phyloP scores from a whole-genome alignment of 805 yeast species.

The Saccharomycopsis olivae region DNA sequence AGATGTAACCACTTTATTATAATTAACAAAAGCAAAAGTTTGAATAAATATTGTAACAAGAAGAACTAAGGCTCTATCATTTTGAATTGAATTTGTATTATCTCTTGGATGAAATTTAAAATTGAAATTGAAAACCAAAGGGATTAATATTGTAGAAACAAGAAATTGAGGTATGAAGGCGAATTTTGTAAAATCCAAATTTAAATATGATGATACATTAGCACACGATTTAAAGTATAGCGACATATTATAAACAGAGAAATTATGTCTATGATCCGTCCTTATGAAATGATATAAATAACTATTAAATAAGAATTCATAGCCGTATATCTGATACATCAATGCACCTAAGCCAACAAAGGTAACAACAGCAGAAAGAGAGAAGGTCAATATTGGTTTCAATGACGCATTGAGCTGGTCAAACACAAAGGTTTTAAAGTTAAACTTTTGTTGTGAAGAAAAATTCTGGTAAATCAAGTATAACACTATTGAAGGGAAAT shows the following conservation, averaged over 20 bases:
- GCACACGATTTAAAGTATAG: conserved; percentile 50
- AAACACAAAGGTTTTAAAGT: neutral
- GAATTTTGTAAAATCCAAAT: conserved; percentile 34
- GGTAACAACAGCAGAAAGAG: conserved; percentile 30
- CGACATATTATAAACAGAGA: conserved; percentile 73
- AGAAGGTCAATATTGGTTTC: conserved; percentile 20
- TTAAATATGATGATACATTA: neutral
- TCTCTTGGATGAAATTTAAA: conserved; percentile 4
- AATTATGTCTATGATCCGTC: conserved; percentile 90
- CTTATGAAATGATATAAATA: conserved; percentile 76
- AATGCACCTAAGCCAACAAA: conserved; percentile 36
- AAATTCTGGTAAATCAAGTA: conserved; percentile 19
- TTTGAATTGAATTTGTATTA: neutral
- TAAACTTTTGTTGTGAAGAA: neutral
- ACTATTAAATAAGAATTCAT: conserved; percentile 65
- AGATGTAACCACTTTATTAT: conserved; percentile 80
- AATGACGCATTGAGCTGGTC: neutral
- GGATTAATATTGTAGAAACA: conserved; percentile 49
- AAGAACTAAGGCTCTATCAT: conserved; percentile 24
- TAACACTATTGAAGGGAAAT: conserved; percentile 60
- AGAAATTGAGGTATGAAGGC: conserved; percentile 81
- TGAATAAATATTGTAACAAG: conserved; percentile 57
- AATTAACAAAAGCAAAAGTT: conserved; percentile 67
- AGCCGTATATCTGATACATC: conserved; percentile 67
- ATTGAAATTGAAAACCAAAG: conserved; percentile 25